These are phyloP conservation scores for Penicillium rolfsii DNA, from an alignment of 2,329 filamentous ascomycete species.

Conservation along the genomic window DNA sequence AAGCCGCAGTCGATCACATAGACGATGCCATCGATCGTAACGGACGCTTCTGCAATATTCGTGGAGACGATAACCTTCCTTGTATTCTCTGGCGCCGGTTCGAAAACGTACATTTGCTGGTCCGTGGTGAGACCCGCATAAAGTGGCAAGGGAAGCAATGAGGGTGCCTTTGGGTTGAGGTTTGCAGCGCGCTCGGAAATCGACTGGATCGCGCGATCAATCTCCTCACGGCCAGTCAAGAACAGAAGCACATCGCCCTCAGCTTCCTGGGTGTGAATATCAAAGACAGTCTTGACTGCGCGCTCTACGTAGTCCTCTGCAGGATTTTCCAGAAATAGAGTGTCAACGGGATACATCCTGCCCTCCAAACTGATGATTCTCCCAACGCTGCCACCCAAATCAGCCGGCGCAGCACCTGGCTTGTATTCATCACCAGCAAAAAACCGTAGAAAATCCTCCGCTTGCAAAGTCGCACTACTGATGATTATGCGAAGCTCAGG, in stretches of 20 bases:
- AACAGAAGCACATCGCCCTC: conserved; percentile 91
- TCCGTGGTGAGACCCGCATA: conserved; percentile 89
- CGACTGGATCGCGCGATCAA: conserved; percentile 77
- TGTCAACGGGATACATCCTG: conserved; percentile 84
- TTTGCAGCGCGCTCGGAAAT: conserved; percentile 72
- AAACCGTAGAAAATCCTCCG: conserved; percentile 80
- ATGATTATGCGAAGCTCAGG: conserved; percentile 84
- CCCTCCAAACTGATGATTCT: conserved; percentile 84
- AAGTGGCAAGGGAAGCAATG: conserved; percentile 73
- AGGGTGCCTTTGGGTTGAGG: conserved; percentile 62
- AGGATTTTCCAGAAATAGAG: conserved; percentile 76
- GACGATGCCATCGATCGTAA: conserved; percentile 90
- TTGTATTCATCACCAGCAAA: conserved; percentile 60
- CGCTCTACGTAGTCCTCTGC: conserved; percentile 85
- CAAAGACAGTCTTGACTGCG: conserved; percentile 79
- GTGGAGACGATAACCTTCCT: conserved; percentile 92
- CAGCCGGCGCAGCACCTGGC: conserved; percentile 38
- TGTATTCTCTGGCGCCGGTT: conserved; percentile 76
- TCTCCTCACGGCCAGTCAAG: conserved; percentile 89
- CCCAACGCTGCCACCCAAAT: conserved; percentile 52
- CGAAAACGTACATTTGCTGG: conserved; percentile 94
- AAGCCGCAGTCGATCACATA: conserved; percentile 91
- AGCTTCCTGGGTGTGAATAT: conserved; percentile 79
- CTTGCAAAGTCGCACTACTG: conserved; percentile 91
- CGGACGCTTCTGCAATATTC: conserved; percentile 94